phyloP scores from a whole-genome alignment of 768 basidiomycete species.

The Cyclocybe cylindracea region DNA sequence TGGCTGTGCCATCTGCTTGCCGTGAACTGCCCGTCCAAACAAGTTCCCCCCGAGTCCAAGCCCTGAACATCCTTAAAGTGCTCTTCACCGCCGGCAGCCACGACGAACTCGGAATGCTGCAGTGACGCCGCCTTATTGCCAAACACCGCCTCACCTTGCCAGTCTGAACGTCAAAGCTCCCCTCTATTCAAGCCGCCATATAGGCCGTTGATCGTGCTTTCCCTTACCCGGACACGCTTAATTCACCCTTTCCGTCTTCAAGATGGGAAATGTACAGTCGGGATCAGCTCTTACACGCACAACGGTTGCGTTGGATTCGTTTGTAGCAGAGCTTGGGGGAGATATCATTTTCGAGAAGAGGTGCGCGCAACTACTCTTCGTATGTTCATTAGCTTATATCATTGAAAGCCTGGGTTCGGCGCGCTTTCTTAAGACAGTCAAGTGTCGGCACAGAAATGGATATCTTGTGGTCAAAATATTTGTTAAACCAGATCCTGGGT shows the following conservation, averaged over 20 bases:
- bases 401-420: constrained; percentile 62
- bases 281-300: constrained; percentile 70
- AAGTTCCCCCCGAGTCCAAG: too few species aligned
- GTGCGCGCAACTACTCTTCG: constrained; percentile 39
- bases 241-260: not conserved
- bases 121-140: too few species aligned
- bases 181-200: too few species aligned
- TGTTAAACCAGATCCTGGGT: constrained; percentile 87
- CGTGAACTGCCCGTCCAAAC: too few species aligned
- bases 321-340: constrained; percentile 82
- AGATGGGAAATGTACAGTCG: constrained; percentile 84
- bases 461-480: constrained; percentile 92
- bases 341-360: constrained; percentile 93
- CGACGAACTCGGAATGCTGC: too few species aligned
- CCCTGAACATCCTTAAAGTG: too few species aligned
- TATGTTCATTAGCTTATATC: not conserved
- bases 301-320: constrained; percentile 84
- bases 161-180: too few species aligned
- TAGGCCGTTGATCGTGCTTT: too few species aligned
- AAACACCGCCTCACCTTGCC: too few species aligned
- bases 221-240: not conserved
- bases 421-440: constrained; percentile 80
- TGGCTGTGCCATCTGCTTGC: not conserved
- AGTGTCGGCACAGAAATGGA: constrained; percentile 82
- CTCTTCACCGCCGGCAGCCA: too few species aligned